A percentile compares a stretch with the other conserved stretches of the same genome.
phyloP scores from a whole-genome alignment of 1,139 yeast genomes.

The Kodamaea sp. region DNA sequence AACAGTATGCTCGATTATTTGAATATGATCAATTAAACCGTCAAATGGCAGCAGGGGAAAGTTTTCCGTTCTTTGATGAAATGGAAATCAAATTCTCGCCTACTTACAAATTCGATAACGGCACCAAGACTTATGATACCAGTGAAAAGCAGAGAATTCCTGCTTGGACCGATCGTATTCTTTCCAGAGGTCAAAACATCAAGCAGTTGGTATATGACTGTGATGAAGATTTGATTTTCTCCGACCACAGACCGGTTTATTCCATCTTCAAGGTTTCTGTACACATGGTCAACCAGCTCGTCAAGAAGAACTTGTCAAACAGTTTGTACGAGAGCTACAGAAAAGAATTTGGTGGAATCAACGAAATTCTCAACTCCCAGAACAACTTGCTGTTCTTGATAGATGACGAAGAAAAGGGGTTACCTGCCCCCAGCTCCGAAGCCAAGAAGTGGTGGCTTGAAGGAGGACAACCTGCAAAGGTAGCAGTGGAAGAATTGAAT shows the following conservation, averaged over 20 bases:
- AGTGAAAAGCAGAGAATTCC: conserved; percentile 88
- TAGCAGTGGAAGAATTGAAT: conserved; percentile 46
- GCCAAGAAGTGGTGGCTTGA: conserved; percentile 88
- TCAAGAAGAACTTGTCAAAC: conserved; percentile 58
- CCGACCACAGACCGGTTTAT: conserved; percentile 94
- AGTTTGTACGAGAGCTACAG: conserved; percentile 61
- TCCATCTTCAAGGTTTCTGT: conserved; percentile 72
- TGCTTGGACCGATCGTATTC: conserved; percentile 85
- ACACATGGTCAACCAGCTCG: conserved; percentile 65
- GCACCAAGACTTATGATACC: conserved; percentile 72
- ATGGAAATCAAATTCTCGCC: conserved; percentile 77
- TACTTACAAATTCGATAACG: conserved; percentile 90
- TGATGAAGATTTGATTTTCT: conserved; percentile 62
- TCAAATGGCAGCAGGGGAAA: conserved; percentile 71
- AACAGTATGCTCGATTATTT: conserved; percentile 56
- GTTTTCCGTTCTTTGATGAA: conserved; percentile 71
- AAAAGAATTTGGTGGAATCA: conserved; percentile 42
- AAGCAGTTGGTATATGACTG: conserved; percentile 67
- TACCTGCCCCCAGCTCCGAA: conserved; percentile 92
- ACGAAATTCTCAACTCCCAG: conserved; percentile 36
- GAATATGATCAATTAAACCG: conserved; percentile 74
- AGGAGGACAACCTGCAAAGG: conserved; percentile 74
- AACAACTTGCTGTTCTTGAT: conserved; percentile 30
- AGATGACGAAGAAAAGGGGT: conserved; percentile 30
- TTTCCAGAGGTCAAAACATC: conserved; percentile 55